Base-by-base conservation (phyloP, 2,329 filamentous ascomycete genomes). In the Davidsoniella australis region DNA sequence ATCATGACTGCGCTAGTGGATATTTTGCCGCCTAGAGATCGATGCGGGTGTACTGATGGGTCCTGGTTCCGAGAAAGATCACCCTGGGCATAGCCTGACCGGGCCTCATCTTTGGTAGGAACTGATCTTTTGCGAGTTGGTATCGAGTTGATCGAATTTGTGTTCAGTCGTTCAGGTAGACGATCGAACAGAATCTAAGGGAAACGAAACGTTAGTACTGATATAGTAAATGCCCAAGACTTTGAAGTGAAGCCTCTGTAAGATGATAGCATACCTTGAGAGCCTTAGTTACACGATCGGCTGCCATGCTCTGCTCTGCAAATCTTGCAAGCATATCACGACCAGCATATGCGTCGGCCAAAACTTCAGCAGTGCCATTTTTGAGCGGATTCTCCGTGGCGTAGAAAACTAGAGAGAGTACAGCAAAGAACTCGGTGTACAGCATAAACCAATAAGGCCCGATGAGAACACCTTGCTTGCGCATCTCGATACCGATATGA, bases 391-490 rank as follows among this genome's bases (percentile, higher is more conserved):
- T 89, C 60, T 89, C 85, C 12, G 86, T 68, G 1, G 83, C 81
- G 59, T 83, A 89, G 59, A 85, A 91, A 1, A 89, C 70, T 42
- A 91, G 68, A 0, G 85, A 85, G 29, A 91, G 67, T 29, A 89
- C 82, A 12, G 82, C 80, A 59, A 87, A 88, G 64, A 86, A 88
- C 14, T 84, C 82, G 2, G 83, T 86, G 59, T 86, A 89, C 60
- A 89, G 76, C 56, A 84, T 82, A 59, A 89, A 89, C 85, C 85
- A 91, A 62, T 86, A 88, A 0, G 84, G 82, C 1, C 85, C 85
- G 54, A 82, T 80, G n/a, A 91, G 68, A 5, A 85, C 68, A 3
- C 80, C 75, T 57, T 81, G 75, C 59, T 79, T 80, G 55, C 82
- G 79, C 68, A 88, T 88, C 58, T 87, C 81, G 18, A 78, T 72